phyloP scores from a whole-genome alignment of 306 rosid species.

The Quercus ilex region DNA sequence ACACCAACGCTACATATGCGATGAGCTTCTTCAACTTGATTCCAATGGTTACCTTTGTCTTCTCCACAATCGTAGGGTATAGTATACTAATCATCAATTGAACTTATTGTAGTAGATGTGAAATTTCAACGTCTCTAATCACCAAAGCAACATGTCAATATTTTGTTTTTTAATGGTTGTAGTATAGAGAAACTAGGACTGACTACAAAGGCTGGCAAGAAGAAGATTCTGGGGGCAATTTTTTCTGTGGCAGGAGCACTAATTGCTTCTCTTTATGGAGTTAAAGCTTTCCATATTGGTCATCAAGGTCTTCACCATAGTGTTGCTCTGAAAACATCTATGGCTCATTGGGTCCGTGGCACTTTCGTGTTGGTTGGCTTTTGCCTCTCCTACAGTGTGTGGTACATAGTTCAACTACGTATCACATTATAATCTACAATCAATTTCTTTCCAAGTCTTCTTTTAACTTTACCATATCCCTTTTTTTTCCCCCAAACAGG shows the following conservation, averaged over 20 bases:
- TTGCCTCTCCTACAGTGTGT: conserved; percentile 46
- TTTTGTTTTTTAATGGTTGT: neutral
- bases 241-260: conserved; percentile 60
- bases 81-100: no score
- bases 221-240: conserved; percentile 46
- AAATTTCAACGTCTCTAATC: neutral
- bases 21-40: conserved; percentile 56
- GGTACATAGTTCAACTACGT: conserved; percentile 60
- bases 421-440: neutral
- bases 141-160: neutral
- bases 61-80: conserved; percentile 42
- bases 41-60: conserved; percentile 52
- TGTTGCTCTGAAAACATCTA: neutral
- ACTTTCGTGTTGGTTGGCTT: conserved; percentile 43
- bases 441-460: no score
- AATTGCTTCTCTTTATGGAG: conserved; percentile 38
- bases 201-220: conserved; percentile 29
- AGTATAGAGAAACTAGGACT: conserved; percentile 48
- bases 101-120: no score
- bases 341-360: conserved; percentile 47
- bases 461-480: neutral
- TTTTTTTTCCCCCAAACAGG: conserved; percentile 28
- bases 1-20: conserved; percentile 67
- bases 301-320: conserved; percentile 20
- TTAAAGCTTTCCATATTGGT: conserved; percentile 37